Percentiles rank a stretch among this genome's conserved stretches.
These are phyloP conservation scores for Globisporangium carolinianum DNA, from an alignment of 352 stramenopile genomes.

Conservation along the genomic window DNA sequence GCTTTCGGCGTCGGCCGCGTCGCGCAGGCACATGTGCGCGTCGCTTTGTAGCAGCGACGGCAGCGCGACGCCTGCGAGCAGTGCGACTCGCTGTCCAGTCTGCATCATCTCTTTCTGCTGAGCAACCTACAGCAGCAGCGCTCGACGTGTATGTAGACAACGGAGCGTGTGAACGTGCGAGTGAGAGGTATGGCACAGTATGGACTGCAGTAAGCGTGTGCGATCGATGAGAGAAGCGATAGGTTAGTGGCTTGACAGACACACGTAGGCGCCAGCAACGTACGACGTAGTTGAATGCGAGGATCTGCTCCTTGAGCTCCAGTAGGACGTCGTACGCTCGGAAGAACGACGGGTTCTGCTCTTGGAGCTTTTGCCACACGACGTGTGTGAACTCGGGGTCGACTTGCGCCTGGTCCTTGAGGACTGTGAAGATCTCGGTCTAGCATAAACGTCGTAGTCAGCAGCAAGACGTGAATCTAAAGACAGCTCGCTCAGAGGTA, in stretches of 20 bases:
- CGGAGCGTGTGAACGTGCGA: too few species aligned
- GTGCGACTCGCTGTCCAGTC: conserved; percentile 22
- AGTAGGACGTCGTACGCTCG: conserved; percentile 78
- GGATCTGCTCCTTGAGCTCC: conserved; percentile 87
- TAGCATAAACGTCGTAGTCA: conserved; percentile 4
- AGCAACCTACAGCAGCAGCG: conserved; percentile 23
- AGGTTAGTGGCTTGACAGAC: not conserved
- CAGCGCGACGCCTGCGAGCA: conserved; percentile 12
- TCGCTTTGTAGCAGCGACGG: conserved; percentile 10
- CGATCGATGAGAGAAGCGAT: too few species aligned
- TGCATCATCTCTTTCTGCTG: conserved; percentile 72
- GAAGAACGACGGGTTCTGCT: conserved; percentile 90
- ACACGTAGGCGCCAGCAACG: not conserved
- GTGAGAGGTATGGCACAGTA: too few species aligned
- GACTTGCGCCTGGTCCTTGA: conserved; percentile 74
- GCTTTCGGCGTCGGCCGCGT: not conserved
- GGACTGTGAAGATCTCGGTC: conserved; percentile 53
- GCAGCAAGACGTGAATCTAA: too few species aligned
- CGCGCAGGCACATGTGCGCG: too few species aligned
- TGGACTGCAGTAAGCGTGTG: too few species aligned
- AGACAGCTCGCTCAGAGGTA: too few species aligned
- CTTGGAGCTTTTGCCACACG: conserved; percentile 89
- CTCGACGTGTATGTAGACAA: too few species aligned
- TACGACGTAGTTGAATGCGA: conserved; percentile 90
- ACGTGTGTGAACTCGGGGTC: conserved; percentile 78